phyloP scores from a whole-genome alignment of 1,139 yeast species.

The Diutina siamensis region DNA sequence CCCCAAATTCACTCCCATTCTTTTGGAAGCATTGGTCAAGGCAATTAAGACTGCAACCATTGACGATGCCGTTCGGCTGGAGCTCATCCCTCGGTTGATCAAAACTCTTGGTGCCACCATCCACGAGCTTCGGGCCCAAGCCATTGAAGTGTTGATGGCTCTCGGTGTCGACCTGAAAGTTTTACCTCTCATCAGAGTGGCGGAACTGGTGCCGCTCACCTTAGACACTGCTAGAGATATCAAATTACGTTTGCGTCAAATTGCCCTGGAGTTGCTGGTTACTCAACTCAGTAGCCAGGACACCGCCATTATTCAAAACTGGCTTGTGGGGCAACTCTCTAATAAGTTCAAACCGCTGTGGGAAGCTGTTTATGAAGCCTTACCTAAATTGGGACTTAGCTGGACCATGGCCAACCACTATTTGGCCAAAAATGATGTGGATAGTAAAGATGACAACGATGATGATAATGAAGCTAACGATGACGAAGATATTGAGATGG shows the following conservation, averaged over 20 bases:
- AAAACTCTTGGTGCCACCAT: not conserved
- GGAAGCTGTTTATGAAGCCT: constrained; percentile 57
- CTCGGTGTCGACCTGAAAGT: not conserved
- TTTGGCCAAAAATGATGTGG: not conserved
- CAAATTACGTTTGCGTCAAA: not conserved
- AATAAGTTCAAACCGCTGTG: constrained; percentile 79
- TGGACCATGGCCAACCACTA: constrained; percentile 7
- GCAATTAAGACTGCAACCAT: not conserved
- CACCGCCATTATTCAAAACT: not conserved
- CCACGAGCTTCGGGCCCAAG: not conserved
- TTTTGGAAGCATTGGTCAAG: not conserved
- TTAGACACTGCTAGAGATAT: constrained; percentile 2
- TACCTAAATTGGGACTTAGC: constrained; percentile 37
- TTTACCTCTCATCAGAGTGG: not conserved
- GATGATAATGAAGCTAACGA: not conserved
- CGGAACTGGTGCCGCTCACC: constrained; percentile 3
- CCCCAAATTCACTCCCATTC: not conserved
- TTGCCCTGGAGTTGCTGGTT: not conserved
- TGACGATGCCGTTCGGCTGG: not conserved
- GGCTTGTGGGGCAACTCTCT: constrained; percentile 29
- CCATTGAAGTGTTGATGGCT: not conserved
- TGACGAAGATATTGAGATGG: not conserved
- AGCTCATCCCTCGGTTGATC: not conserved
- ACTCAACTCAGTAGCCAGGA: not conserved
- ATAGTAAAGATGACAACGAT: not conserved